A percentile compares a stretch with the other conserved stretches of the same genome.
Evolutionary conservation across 164 flowering plant species (phyloP).

Genomic region (Berberis vulgaris): DNA sequence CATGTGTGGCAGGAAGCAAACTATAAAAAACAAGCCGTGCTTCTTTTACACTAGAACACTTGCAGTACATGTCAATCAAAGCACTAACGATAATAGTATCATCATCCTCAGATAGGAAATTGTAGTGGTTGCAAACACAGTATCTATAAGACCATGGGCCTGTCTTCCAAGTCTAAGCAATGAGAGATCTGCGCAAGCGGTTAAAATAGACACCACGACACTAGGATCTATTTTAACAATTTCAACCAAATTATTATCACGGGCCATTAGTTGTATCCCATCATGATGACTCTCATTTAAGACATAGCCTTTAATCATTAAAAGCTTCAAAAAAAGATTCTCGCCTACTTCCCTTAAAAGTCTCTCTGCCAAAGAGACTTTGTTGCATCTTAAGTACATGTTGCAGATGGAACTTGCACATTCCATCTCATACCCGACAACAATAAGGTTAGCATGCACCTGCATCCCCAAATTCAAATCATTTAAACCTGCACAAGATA

Average conservation of each 20-base stretch:
- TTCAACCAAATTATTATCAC: constrained; percentile 7
- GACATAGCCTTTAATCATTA: constrained; percentile 29
- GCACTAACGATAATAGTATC: constrained; percentile 19
- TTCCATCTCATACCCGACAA: constrained; percentile 20
- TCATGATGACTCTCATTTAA: constrained; percentile 22
- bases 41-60: constrained; percentile 21
- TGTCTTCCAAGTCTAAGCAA: constrained; percentile 30
- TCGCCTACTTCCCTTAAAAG: constrained; percentile 13
- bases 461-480: constrained; percentile 22
- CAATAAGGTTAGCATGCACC: constrained; percentile 22
- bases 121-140: constrained; percentile 1
- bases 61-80: constrained; percentile 33
- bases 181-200: constrained; percentile 23
- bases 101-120: constrained; percentile 6
- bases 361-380: constrained; percentile 22
- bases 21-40: constrained; percentile 23
- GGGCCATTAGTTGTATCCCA: constrained; percentile 10
- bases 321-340: constrained; percentile 10
- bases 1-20: constrained; percentile 11
- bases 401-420: constrained; percentile 18
- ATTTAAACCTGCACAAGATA: constrained; percentile 14
- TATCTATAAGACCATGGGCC: constrained; percentile 24
- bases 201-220: constrained; percentile 18
- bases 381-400: constrained; percentile 31
- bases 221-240: constrained; percentile 14